phyloP scores from a whole-genome alignment of 2,329 filamentous ascomycete genomes.

The Talaromyces sp. region DNA sequence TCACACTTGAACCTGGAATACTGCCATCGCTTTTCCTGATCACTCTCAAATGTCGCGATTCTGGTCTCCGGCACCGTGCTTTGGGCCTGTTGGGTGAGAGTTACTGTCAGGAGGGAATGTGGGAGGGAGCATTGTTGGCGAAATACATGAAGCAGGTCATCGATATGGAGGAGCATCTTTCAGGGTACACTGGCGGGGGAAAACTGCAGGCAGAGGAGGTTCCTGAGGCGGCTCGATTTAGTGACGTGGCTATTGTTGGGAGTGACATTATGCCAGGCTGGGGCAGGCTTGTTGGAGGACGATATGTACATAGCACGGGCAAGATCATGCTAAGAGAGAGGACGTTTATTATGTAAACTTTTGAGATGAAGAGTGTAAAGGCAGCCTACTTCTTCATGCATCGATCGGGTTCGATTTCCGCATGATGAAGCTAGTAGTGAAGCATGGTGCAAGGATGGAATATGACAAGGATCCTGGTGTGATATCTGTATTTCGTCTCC shows the following conservation, averaged over 20 bases:
- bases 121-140: neutral
- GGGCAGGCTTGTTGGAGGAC: too few species aligned
- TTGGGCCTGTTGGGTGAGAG: neutral
- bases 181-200: neutral
- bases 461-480: neutral
- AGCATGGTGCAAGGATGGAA: slow-evolving; percentile 1
- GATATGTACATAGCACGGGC: too few species aligned
- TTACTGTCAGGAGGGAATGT: neutral
- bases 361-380: neutral
- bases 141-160: neutral
- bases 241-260: neutral
- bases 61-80: neutral
- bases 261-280: too few species aligned
- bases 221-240: neutral
- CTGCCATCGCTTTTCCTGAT: neutral
- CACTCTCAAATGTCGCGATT: neutral
- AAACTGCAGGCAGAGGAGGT: neutral
- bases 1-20: neutral
- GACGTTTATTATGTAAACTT: too few species aligned
- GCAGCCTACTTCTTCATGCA: neutral
- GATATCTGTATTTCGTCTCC: neutral
- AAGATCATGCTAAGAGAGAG: too few species aligned
- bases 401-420: neutral
- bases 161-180: neutral
- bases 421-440: neutral